Evolutionary conservation across 768 basidiomycete genomes (phyloP), one percentile per base, ranked within the genome.

Genomic region (Tephrocybe sp.): DNA sequence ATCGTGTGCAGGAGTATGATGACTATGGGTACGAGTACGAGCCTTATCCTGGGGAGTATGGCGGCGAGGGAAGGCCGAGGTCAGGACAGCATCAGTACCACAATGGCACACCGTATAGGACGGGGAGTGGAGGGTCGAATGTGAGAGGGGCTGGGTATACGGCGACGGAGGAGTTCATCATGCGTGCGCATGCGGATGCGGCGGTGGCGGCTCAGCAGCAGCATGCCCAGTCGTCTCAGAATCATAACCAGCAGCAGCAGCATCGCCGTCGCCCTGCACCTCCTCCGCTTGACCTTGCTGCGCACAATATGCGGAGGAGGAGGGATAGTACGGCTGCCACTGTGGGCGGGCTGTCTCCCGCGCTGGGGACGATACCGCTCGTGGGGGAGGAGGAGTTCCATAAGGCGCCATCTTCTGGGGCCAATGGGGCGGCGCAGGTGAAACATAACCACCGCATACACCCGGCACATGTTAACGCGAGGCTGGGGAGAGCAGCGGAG

Each of bases 81-180:
- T 34, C 40, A 26, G 17, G n/a, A 26, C 20, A 18, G 44, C 45
- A 48, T 26, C 15, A 3, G 21, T 14, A 46, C 10, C n/a, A 23
- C 12, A 23, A 32, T 45, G 11, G 20, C n/a, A 23, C 44, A 5
- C 14, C 30, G 18, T 46, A n/a, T 36, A 36, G 34, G 34, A 36
- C 34, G 34, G 34, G 11, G 43, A 33, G 46, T 44, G 45, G 23
- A 44, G 36, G 7, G 36, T 14, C 30, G 30, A 44, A 52, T 30
- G 33, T 74, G 73, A 34, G 70, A 75, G 5, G 68, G 25, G 73
- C 78, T 1, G 86, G 86, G 1, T 89, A 83, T 56, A 89, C 87
- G 0, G 73, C 84, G 1, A 73, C 86, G 0, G 87, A 89, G 62
- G 81, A 85, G 64, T 77, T 80, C 54, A 81, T 88, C 44, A 77